These are phyloP conservation scores for Metarhizium anisopliae DNA, from an alignment of 2,329 filamentous ascomycete genomes.

Conservation along the genomic window DNA sequence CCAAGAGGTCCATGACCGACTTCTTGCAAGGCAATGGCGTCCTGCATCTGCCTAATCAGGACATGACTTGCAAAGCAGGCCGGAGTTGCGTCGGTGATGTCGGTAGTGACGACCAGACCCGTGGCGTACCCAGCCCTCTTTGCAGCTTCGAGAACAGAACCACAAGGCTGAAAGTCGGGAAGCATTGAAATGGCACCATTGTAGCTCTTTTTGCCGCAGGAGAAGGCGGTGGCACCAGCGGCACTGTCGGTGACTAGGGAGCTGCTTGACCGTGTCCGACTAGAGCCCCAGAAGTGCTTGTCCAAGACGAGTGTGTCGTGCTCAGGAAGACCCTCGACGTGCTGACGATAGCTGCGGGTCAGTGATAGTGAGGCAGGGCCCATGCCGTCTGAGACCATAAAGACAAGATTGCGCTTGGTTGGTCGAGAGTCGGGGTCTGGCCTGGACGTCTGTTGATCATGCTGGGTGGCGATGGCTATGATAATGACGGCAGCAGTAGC, in stretches of 20 bases:
- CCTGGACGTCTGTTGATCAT: constrained; percentile 45
- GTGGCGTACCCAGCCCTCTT: constrained; percentile 88
- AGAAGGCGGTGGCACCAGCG: constrained; percentile 94
- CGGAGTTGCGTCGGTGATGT: constrained; percentile 91
- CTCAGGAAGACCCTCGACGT: constrained; percentile 60
- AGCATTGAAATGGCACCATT: constrained; percentile 91
- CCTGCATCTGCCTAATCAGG: constrained; percentile 68
- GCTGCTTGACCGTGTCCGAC: constrained; percentile 73
- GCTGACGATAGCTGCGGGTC: constrained; percentile 79
- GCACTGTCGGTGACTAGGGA: constrained; percentile 91
- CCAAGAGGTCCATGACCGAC: constrained; percentile 81
- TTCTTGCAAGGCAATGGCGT: constrained; percentile 88
- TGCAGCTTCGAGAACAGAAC: constrained; percentile 86
- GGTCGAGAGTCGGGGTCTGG: constrained; percentile 24
- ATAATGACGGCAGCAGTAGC: constrained; percentile 67
- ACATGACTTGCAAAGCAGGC: constrained; percentile 92
- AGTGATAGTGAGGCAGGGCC: constrained; percentile 83
- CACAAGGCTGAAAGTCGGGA: constrained; percentile 78
- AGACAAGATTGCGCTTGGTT: constrained; percentile 86
- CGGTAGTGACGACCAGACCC: constrained; percentile 87
- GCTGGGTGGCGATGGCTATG: constrained; percentile 45
- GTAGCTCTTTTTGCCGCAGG: constrained; percentile 87
- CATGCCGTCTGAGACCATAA: constrained; percentile 99
- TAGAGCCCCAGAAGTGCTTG: constrained; percentile 81
- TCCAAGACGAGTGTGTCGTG: constrained; percentile 74